A percentile compares a stretch with the other conserved stretches of the same genome.
Conservation (phyloP, 2,329 filamentous ascomycete species). For the Clarireedia monteithiana region DNA sequence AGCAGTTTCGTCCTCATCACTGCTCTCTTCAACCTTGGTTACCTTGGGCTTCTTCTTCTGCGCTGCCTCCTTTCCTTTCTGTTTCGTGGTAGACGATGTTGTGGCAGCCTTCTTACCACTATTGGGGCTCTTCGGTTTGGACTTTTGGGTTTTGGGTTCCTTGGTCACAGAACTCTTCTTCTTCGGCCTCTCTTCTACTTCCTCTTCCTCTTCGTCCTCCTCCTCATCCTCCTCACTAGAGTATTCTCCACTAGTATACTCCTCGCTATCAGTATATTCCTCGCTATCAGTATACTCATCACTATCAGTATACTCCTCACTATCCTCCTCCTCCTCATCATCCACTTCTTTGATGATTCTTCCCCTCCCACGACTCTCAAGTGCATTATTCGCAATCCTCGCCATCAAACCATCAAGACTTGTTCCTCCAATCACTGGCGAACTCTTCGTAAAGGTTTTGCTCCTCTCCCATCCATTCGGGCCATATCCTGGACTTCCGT, state of each 20-base stretch:
- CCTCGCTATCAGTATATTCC: conserved; percentile 7
- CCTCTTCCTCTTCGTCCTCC: neutral
- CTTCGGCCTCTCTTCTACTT: neutral
- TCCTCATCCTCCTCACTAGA: conserved; percentile 1
- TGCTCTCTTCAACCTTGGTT: neutral
- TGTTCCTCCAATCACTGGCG: neutral
- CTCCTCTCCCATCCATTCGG: neutral
- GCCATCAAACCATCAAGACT: conserved; percentile 4
- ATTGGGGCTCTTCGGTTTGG: neutral
- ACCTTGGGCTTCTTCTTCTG: neutral
- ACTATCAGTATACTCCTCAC: conserved; percentile 2
- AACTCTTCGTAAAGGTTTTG: neutral
- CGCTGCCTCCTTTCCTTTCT: neutral
- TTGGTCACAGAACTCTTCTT: neutral
- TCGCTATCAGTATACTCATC: neutral
- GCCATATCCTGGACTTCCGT: conserved; percentile 1
- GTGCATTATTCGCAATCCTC: conserved; percentile 3
- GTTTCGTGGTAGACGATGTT: neutral
- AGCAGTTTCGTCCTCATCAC: neutral
- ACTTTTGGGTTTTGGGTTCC: neutral
- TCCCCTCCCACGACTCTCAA: conserved; percentile 2
- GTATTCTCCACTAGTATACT: conserved; percentile 3
- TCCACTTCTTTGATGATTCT: conserved; percentile 6
- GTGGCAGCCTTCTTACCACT: neutral
- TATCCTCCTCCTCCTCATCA: neutral